phyloP scores from a whole-genome alignment of 2,329 filamentous ascomycete genomes.

The Fulvia fulva region DNA sequence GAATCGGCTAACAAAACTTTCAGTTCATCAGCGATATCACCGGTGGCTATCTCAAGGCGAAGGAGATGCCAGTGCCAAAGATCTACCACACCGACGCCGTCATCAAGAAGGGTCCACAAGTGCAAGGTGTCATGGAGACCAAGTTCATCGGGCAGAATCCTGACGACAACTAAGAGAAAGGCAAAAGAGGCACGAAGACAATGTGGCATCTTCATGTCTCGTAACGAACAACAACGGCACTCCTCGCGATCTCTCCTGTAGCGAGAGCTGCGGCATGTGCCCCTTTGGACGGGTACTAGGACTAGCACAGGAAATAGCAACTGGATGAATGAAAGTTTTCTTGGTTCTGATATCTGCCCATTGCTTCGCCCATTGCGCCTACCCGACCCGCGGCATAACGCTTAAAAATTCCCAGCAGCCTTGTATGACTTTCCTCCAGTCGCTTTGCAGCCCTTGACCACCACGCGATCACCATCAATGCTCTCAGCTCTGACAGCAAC shows the following conservation, averaged over 20 bases:
- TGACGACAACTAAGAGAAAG: neutral
- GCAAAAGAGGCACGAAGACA: neutral
- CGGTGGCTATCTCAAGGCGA: constrained; percentile 37
- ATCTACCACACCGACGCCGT: constrained; percentile 15
- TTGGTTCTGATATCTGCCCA: neutral
- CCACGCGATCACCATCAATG: constrained; percentile 48
- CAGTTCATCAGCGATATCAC: constrained; percentile 38
- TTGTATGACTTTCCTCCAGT: constrained; percentile 30
- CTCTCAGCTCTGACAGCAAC: constrained; percentile 57
- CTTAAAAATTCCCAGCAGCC: constrained; percentile 33
- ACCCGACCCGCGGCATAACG: neutral
- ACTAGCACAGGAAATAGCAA: neutral
- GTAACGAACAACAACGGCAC: too few species aligned
- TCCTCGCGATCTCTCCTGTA: too few species aligned
- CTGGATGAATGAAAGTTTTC: neutral
- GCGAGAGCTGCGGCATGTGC: too few species aligned
- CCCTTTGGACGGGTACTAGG: too few species aligned
- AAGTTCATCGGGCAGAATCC: neutral
- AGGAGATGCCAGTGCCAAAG: constrained; percentile 17
- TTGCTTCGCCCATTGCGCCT: neutral
- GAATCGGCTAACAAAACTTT: neutral
- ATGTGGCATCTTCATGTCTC: too few species aligned
- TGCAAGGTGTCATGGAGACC: neutral
- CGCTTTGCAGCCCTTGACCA: constrained; percentile 50
- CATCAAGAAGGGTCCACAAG: neutral